These are phyloP conservation scores for Musa beccarii DNA, from an alignment of 176 grass and related monocot genomes.

Conservation along the genomic window DNA sequence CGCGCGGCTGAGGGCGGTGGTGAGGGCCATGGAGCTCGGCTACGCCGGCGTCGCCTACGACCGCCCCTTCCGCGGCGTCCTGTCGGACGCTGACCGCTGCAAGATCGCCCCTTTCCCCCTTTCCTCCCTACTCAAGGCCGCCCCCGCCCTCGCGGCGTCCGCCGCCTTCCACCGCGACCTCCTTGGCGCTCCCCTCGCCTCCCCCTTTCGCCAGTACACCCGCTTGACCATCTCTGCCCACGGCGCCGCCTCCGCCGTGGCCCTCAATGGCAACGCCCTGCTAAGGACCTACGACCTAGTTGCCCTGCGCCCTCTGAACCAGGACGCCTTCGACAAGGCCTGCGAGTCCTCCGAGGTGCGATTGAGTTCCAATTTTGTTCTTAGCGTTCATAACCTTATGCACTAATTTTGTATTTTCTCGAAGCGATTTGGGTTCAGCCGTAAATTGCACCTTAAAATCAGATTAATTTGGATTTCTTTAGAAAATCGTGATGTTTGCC, in stretches of 20 bases:
- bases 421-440: neutral
- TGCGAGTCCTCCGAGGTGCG: constrained; percentile 37
- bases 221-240: constrained; percentile 56
- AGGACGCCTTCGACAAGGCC: constrained; percentile 64
- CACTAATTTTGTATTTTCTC: too few relatives aligned
- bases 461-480: neutral
- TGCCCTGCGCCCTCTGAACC: constrained; percentile 41
- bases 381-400: too few relatives aligned
- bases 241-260: constrained; percentile 25
- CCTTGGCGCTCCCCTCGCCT: constrained; percentile 17
- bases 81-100: constrained; percentile 49
- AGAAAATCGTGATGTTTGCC: neutral
- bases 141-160: constrained; percentile 32
- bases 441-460: neutral
- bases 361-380: too few relatives aligned
- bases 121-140: constrained; percentile 39
- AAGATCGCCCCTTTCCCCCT: constrained; percentile 31
- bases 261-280: constrained; percentile 29
- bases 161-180: constrained; percentile 41
- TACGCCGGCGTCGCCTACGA: constrained; percentile 34
- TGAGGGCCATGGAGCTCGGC: constrained; percentile 23
- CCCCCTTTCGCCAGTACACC: constrained; percentile 61
- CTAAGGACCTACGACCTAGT: constrained; percentile 62
- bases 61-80: constrained; percentile 48
- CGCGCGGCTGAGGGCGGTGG: constrained; percentile 13